phyloP scores from a whole-genome alignment of 228 moss, liverwort and hornwort species.

The Sphagnum magellanicum region DNA sequence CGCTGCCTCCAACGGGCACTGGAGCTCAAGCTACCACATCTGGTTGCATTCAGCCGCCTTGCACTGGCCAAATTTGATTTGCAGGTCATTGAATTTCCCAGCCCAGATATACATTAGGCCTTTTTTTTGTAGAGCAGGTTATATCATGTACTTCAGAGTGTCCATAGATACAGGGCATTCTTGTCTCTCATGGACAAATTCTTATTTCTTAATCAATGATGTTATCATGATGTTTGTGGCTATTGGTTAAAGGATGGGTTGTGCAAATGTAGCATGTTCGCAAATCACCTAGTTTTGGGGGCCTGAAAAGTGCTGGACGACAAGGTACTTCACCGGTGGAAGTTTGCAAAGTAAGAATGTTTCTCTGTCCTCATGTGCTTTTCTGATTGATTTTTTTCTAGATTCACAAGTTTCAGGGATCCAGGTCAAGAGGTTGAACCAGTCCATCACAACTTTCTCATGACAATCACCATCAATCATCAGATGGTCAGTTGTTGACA shows the following conservation, averaged over 20 bases:
- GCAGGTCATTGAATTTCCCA: conserved; percentile 16
- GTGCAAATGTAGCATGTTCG: conserved; percentile 40
- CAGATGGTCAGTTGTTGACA: too few relatives aligned
- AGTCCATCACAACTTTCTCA: too few relatives aligned
- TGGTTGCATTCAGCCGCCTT: conserved; percentile 86
- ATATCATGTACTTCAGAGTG: too few relatives aligned
- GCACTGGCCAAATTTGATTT: conserved; percentile 81
- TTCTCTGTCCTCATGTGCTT: neutral
- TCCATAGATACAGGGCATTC: too few relatives aligned
- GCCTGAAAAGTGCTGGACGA: conserved; percentile 50
- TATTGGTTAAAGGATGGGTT: too few relatives aligned
- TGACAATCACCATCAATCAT: too few relatives aligned
- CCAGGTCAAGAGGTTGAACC: too few relatives aligned
- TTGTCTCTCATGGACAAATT: too few relatives aligned
- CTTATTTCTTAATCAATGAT: too few relatives aligned
- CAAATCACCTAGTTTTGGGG: conserved; percentile 43
- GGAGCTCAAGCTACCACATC: conserved; percentile 75
- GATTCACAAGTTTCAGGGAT: neutral
- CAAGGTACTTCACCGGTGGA: conserved; percentile 75
- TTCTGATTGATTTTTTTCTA: neutral
- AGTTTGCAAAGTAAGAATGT: conserved; percentile 39
- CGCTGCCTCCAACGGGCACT: conserved; percentile 78
- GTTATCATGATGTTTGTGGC: too few relatives aligned
- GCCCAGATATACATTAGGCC: neutral
- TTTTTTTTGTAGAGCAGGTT: neutral